Base-by-base conservation (phyloP, 2,329 filamentous ascomycete genomes). In the Malbranchea cinnamomea region DNA sequence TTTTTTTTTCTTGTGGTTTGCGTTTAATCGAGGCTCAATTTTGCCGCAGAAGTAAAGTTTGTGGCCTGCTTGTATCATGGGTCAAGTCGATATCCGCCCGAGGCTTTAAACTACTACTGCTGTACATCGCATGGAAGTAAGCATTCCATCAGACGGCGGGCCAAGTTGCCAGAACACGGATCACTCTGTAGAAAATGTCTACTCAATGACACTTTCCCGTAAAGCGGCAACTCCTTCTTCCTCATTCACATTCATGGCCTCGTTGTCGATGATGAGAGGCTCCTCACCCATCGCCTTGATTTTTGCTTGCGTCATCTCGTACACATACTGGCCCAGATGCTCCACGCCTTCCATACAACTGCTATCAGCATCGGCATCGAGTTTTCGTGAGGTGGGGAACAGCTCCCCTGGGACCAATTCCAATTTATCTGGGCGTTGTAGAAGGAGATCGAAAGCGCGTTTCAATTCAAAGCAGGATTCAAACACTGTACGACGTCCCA, bases 301-400 rank as follows among this genome's bases (percentile, higher is more conserved):
- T 53, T 75, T 78, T 5, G 73, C 72, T 46, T 78, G 71, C 3
- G 84, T 92, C 83, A 98, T 98, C 54, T 98, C 82, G 50, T 73
- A 93, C 13, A 98, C 87, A 53, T 94, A 98, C 56, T 93, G 79
- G 0, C 89, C 89, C 20, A 98, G 56, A 59, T 98, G 89, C 60
- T 98, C 87, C 1, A 95, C 76, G 19, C 79, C 72, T 44, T 87
- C 80, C 81, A 98, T 95, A 12, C 72, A 64, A 1, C 74, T 76
- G n/a, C 55, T 57, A 23, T 54, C 59, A 5, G 60, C 48, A 5
- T 63, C 32, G 11, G 27, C 17, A 6, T 62, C 60, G 11, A 58
- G 50, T 4, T 48, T 46, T 25, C 81, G 64, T 32, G 66, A 53
- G 0, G 79, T 70, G 1, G 81, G 80, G 65, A 74, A 92, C 60